Conservation (phyloP, 768 basidiomycete genomes). For the Serendipita sp. region DNA sequence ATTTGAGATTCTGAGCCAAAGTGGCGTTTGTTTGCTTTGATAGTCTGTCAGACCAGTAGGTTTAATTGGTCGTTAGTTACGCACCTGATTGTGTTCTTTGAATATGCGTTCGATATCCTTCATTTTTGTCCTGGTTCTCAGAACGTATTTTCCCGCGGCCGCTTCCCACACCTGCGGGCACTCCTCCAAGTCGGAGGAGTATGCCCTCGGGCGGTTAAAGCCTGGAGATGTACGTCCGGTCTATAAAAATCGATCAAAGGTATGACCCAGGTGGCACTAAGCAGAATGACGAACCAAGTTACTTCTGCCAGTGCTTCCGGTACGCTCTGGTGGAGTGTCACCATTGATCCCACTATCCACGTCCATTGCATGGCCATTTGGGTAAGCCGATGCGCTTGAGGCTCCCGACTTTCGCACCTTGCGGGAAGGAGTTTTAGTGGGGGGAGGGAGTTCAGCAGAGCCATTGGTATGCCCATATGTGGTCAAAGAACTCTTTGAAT, state of each 20-base stretch:
- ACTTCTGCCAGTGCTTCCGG: background rate
- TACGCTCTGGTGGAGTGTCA: background rate
- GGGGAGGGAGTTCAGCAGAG: background rate
- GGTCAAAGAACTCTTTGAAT: background rate
- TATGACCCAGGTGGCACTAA: background rate
- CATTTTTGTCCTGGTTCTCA: conserved; percentile 57
- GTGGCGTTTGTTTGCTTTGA: conserved; percentile 53
- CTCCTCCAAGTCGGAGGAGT: conserved; percentile 69
- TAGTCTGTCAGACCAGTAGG: background rate
- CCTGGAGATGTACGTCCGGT: background rate
- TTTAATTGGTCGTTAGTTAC: conserved; percentile 12
- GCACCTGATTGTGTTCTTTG: conserved; percentile 46
- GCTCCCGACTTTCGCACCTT: background rate
- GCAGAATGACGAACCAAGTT: background rate
- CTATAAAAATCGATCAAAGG: background rate
- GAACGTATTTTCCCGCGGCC: conserved; percentile 50
- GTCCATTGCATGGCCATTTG: background rate
- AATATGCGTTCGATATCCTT: conserved; percentile 61
- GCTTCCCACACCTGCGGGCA: conserved; percentile 60
- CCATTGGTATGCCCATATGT: background rate
- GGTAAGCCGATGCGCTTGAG: background rate
- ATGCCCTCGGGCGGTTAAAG: background rate
- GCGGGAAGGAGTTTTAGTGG: background rate
- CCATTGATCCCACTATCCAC: background rate
- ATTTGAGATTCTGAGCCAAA: conserved; percentile 26